Percentiles rank a stretch among this genome's conserved stretches.
Conservation (phyloP, 106 monocot species). For the Allium sativum region DNA sequence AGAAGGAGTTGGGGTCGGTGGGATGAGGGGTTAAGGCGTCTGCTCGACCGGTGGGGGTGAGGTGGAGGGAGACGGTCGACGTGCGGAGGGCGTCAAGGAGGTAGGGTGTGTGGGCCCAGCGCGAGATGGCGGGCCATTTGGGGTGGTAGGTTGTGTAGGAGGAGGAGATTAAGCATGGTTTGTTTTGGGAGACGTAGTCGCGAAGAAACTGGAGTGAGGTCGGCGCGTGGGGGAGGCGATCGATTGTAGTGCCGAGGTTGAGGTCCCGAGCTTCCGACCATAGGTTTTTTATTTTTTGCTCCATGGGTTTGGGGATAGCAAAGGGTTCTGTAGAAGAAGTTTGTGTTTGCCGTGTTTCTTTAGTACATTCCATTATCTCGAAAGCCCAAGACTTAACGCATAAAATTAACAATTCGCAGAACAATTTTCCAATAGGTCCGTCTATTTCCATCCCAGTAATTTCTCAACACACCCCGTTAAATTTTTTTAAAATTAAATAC, state of each 20-base stretch:
- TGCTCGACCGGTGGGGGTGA: conserved; percentile 86
- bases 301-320: conserved; percentile 3
- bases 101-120: conserved; percentile 52
- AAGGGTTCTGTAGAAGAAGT: too few species aligned
- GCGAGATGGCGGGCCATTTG: conserved; percentile 1
- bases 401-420: too few species aligned
- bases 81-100: conserved; percentile 35
- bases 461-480: too few species aligned
- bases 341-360: too few species aligned
- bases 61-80: conserved; percentile 64
- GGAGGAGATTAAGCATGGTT: conserved; percentile 63
- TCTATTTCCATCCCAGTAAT: too few species aligned
- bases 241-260: conserved; percentile 28
- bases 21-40: conserved; percentile 57
- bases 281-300: conserved; percentile 20
- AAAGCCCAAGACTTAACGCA: too few species aligned
- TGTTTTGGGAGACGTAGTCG: conserved; percentile 56
- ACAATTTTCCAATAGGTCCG: too few species aligned
- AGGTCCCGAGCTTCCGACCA: conserved; percentile 70
- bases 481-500: too few species aligned
- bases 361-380: too few species aligned
- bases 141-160: conserved; percentile 35
- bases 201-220: conserved; percentile 62
- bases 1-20: conserved; percentile 5
- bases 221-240: conserved; percentile 41